Evolutionary conservation across 495 filamentous ascomycete genomes (phyloP).

Genomic region (Daldinia decipiens): DNA sequence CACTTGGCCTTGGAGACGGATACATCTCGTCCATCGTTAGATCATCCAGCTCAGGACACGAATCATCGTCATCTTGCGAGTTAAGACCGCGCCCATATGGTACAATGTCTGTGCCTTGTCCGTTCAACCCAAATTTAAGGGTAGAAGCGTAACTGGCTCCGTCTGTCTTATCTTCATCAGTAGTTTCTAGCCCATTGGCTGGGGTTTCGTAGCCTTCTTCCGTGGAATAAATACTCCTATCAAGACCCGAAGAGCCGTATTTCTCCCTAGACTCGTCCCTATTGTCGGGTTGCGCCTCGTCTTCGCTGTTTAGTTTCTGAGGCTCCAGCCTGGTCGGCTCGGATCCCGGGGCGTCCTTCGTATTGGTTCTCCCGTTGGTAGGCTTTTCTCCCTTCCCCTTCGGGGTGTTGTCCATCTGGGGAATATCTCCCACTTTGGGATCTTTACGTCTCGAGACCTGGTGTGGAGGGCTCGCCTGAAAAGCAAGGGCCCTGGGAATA

Average conservation of each 20-base stretch:
- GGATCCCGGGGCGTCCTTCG: slow-evolving; percentile 3
- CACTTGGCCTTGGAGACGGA: slow-evolving; percentile 34
- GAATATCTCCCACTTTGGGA: slow-evolving; percentile 2
- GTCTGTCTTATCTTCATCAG: slow-evolving; percentile 14
- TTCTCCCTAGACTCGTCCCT: slow-evolving; percentile 10
- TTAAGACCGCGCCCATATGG: slow-evolving; percentile 10
- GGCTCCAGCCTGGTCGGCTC: neutral
- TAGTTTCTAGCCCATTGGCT: slow-evolving; percentile 27
- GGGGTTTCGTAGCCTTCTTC: slow-evolving; percentile 9
- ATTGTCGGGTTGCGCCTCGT: slow-evolving; percentile 2
- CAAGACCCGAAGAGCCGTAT: slow-evolving; percentile 2
- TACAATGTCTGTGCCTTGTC: slow-evolving; percentile 25
- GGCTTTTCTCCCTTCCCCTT: slow-evolving; percentile 11
- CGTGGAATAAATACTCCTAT: slow-evolving; percentile 18
- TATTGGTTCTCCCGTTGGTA: neutral
- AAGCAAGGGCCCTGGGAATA: slow-evolving; percentile 15
- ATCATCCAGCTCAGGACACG: slow-evolving; percentile 48
- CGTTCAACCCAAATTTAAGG: slow-evolving; percentile 27
- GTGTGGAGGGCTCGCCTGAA: slow-evolving; percentile 9
- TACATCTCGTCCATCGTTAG: slow-evolving; percentile 43
- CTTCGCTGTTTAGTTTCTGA: slow-evolving; percentile 14
- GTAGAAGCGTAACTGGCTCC: slow-evolving; percentile 36
- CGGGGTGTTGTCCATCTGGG: slow-evolving; percentile 16
- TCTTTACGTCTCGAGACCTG: slow-evolving; percentile 24
- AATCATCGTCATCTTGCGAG: slow-evolving; percentile 46